Evolutionary conservation across 1,139 yeast genomes (phyloP), one percentile per base, ranked within the genome.

Genomic region (Kodamaea derodonti): DNA sequence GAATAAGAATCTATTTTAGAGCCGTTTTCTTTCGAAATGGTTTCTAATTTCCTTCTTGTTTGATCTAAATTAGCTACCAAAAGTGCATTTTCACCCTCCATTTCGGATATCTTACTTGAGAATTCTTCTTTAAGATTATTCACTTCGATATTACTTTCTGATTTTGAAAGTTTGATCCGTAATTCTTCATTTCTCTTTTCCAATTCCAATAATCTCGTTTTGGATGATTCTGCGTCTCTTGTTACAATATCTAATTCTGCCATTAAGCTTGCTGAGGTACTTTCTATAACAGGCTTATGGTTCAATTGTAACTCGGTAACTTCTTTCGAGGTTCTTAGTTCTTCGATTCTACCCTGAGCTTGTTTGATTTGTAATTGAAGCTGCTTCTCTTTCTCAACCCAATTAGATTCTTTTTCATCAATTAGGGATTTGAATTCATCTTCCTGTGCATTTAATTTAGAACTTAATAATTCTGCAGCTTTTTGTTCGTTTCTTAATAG

Each of bases 111-210:
- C 45, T 73, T 72, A 39, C 65, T 58, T 16, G 60, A 51, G 41
- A 56, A 62, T 26, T 62, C 64, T 36, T 62, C 65, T 34, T 60
- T 58, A 16, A 65, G 36, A 11, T 43, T 46, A 15, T 58, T 56
- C 15, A 62, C 50, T 35, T 64, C 69, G 13, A 60, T 54, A 29
- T 72, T 77, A 25, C 72, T 68, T 37, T 75, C 70, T 3, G 72
- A 62, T 29, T 62, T 62, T 24, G 84, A 75, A 32, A 87, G 55
- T 38, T 84, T 83, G 20, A 78, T 69, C 40, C 88, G 73, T 39
- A 88, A 65, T 37, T 79, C 80, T 50, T 84, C 85, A 51, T 87
- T 90, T 42, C 95, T 70, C 45, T 75, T 75, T 54, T 87, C 95
- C 35, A 88, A 71, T 46, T 84, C 88, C 35, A 77, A 56, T 2